Evolutionary conservation across 768 basidiomycete species (phyloP).

Genomic region (Termitomyces sp.): DNA sequence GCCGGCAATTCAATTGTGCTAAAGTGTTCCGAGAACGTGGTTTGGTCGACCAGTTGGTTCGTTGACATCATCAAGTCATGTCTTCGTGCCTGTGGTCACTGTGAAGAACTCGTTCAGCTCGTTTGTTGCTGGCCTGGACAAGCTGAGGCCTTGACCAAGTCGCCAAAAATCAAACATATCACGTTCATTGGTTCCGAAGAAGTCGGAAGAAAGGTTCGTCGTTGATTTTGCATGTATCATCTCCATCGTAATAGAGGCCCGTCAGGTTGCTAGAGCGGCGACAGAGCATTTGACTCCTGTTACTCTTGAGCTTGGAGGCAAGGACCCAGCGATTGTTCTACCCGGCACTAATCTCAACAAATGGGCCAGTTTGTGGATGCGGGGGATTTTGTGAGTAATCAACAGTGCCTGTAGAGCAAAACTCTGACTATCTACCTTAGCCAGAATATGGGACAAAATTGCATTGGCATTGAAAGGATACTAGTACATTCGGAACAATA

Average conservation of each 20-base stretch:
- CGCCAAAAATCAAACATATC: slow-evolving; percentile 83
- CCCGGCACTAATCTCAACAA: slow-evolving; percentile 78
- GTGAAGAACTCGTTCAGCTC: slow-evolving; percentile 85
- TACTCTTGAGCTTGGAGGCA: slow-evolving; percentile 90
- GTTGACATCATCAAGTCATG: slow-evolving; percentile 73
- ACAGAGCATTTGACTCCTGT: slow-evolving; percentile 87
- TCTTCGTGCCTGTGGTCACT: slow-evolving; percentile 76
- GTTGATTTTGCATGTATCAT: not conserved
- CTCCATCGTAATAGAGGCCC: not conserved
- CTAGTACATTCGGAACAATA: slow-evolving; percentile 80
- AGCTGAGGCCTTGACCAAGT: slow-evolving; percentile 76
- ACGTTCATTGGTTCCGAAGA: slow-evolving; percentile 87
- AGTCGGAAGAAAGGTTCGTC: slow-evolving; percentile 65
- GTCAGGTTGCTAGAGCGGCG: slow-evolving; percentile 76
- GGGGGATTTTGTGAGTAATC: slow-evolving; percentile 79
- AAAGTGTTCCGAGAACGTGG: slow-evolving; percentile 89
- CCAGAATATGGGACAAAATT: slow-evolving; percentile 94
- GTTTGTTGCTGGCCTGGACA: slow-evolving; percentile 88
- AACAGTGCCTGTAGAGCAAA: not conserved
- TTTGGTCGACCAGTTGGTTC: slow-evolving; percentile 88
- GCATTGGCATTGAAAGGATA: slow-evolving; percentile 93
- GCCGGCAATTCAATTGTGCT: slow-evolving; percentile 86
- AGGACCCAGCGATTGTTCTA: slow-evolving; percentile 90
- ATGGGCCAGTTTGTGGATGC: slow-evolving; percentile 82
- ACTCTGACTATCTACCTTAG: slow-evolving; percentile 31